These are phyloP conservation scores for Pseudozyma sp. DNA, from an alignment of 1,284 basidiomycete species.

Conservation along the genomic window DNA sequence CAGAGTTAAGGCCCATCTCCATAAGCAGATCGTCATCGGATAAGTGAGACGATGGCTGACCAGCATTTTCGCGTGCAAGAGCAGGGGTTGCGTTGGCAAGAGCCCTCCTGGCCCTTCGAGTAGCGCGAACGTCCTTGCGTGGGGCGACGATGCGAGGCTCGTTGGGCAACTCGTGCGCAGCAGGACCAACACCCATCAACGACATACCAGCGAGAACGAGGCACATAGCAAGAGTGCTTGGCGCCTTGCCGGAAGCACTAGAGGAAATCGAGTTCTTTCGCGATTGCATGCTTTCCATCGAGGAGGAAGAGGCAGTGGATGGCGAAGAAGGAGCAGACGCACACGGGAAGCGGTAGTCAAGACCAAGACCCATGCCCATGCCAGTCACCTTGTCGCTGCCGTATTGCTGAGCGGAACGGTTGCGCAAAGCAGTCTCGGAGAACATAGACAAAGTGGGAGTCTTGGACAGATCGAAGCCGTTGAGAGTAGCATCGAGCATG, in stretches of 20 bases:
- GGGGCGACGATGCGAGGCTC: slow-evolving; percentile 12
- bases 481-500: slow-evolving; percentile 27
- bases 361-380: slow-evolving; percentile 31
- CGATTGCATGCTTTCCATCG: slow-evolving; percentile 25
- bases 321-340: slow-evolving; percentile 42
- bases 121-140: slow-evolving; percentile 24
- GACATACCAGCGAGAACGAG: slow-evolving; percentile 37
- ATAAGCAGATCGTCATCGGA: slow-evolving; percentile 46
- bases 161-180: slow-evolving; percentile 16
- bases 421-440: slow-evolving; percentile 37
- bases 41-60: slow-evolving; percentile 53
- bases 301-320: slow-evolving; percentile 40
- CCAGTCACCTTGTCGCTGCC: slow-evolving; percentile 14
- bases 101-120: slow-evolving; percentile 11
- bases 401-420: slow-evolving; percentile 22
- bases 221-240: slow-evolving; percentile 26
- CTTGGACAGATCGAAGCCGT: slow-evolving; percentile 36
- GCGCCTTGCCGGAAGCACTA: slow-evolving; percentile 10
- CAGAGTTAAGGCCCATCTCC: slow-evolving; percentile 36
- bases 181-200: slow-evolving; percentile 32
- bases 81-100: slow-evolving; percentile 6
- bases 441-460: slow-evolving; percentile 50
- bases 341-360: slow-evolving; percentile 38
- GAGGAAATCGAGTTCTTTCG: slow-evolving; percentile 12
- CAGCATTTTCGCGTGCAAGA: slow-evolving; percentile 13